phyloP scores from a whole-genome alignment of 495 filamentous ascomycete species.

The Poronia punctata region DNA sequence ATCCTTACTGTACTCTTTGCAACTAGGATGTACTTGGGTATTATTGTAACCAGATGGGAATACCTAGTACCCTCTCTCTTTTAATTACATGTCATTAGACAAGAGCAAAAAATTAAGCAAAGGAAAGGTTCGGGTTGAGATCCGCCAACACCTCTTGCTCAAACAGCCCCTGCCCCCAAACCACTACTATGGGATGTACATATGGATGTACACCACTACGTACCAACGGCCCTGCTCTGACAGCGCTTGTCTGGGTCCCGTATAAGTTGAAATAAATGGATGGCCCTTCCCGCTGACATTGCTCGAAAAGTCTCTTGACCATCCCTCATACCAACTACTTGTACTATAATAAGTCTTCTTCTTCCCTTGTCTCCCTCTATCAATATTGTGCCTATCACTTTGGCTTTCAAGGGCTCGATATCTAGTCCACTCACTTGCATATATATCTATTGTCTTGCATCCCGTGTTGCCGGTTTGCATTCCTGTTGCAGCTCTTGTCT shows the following conservation, averaged over 20 bases:
- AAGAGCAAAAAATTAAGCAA: not conserved
- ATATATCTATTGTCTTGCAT: conserved; percentile 10
- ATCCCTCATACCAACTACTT: conserved; percentile 7
- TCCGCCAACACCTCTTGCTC: too few relatives aligned
- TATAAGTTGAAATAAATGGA: conserved; percentile 16
- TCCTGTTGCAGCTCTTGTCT: conserved; percentile 5
- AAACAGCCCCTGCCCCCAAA: too few relatives aligned
- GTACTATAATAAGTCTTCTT: conserved; percentile 6
- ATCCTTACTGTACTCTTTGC: conserved; percentile 4
- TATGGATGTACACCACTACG: too few relatives aligned
- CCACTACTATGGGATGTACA: too few relatives aligned
- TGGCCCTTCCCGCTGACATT: conserved; percentile 9
- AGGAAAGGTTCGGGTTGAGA: too few relatives aligned
- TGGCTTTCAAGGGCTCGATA: not conserved
- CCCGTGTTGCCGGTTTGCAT: conserved; percentile 5
- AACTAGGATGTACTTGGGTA: conserved; percentile 2
- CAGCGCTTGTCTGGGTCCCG: conserved; percentile 1
- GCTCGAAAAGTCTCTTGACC: conserved; percentile 5
- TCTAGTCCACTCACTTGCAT: conserved; percentile 5
- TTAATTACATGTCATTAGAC: conserved; percentile 1
- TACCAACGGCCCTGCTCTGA: not conserved
- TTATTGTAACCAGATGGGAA: not conserved
- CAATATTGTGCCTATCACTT: not conserved
- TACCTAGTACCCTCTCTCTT: conserved; percentile 1
- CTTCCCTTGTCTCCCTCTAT: not conserved